A percentile compares a stretch with the other conserved stretches of the same genome.
Conservation (phyloP, 2,329 filamentous ascomycete genomes). For the Aspergillus fructus region DNA sequence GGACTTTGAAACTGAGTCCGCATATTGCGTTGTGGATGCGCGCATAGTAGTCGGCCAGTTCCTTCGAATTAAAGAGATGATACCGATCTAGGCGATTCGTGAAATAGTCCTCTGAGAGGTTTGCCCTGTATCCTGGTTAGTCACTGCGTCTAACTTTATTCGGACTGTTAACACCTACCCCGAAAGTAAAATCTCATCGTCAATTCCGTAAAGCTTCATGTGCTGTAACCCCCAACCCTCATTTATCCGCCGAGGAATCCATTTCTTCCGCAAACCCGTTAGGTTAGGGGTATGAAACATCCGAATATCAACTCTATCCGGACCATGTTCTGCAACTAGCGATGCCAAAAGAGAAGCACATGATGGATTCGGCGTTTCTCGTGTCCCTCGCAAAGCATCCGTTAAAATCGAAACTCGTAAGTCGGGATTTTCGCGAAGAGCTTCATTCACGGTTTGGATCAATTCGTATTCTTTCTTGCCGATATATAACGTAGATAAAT, state of each 20-base stretch:
- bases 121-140: slow-evolving; percentile 57
- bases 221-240: slow-evolving; percentile 98
- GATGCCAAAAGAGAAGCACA: slow-evolving; percentile 85
- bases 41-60: slow-evolving; percentile 79
- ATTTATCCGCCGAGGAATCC: slow-evolving; percentile 86
- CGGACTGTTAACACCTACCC: slow-evolving; percentile 54
- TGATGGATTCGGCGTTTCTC: slow-evolving; percentile 81
- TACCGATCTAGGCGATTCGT: slow-evolving; percentile 94
- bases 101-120: slow-evolving; percentile 91
- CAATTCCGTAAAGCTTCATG: slow-evolving; percentile 97
- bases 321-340: slow-evolving; percentile 79
- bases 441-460: slow-evolving; percentile 73
- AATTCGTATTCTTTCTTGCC: slow-evolving; percentile 90
- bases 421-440: slow-evolving; percentile 70
- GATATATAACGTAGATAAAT: slow-evolving; percentile 94
- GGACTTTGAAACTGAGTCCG: slow-evolving; percentile 76
- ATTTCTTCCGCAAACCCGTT: slow-evolving; percentile 78
- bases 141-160: not conserved
- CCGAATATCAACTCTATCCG: slow-evolving; percentile 81
- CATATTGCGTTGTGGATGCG: slow-evolving; percentile 74
- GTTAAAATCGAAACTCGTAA: slow-evolving; percentile 86
- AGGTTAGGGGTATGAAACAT: slow-evolving; percentile 99
- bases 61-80: slow-evolving; percentile 78
- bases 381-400: slow-evolving; percentile 84
- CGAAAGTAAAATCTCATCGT: slow-evolving; percentile 93